Conservation (phyloP, 192 early-diverging fungal species). For the Nowakowskiella sp. region DNA sequence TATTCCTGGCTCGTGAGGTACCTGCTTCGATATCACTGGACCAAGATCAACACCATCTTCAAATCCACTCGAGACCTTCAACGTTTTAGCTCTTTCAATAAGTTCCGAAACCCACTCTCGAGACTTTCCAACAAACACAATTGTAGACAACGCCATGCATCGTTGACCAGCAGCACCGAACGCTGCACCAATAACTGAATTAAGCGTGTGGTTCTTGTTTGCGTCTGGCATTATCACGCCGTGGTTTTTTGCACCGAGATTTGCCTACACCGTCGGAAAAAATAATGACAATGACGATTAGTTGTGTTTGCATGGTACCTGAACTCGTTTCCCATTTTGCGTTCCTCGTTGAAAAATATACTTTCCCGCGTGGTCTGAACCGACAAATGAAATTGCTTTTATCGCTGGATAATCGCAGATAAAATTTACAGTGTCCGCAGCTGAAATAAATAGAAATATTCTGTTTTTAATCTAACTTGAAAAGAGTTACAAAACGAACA, state of each 20-base stretch:
- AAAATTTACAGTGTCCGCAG: conserved; percentile 79
- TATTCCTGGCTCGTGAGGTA: neutral
- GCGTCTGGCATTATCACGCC: conserved; percentile 90
- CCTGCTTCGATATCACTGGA: conserved; percentile 66
- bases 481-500: neutral
- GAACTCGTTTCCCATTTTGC: conserved; percentile 88
- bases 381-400: conserved; percentile 91
- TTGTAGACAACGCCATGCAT: conserved; percentile 94
- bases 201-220: conserved; percentile 91
- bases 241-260: conserved; percentile 97
- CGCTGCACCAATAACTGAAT: conserved; percentile 83
- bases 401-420: conserved; percentile 77
- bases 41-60: conserved; percentile 82
- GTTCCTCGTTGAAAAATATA: conserved; percentile 83
- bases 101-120: conserved; percentile 81
- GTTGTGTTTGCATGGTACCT: conserved; percentile 27
- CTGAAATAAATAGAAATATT: conserved; percentile 5
- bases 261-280: conserved; percentile 49
- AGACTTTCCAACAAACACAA: conserved; percentile 81
- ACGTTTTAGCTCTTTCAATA: conserved; percentile 70
- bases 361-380: conserved; percentile 79
- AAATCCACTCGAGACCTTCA: conserved; percentile 79
- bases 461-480: neutral
- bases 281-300: neutral
- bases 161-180: conserved; percentile 98